Base-by-base conservation (phyloP, 129 eudicot species). In the Lactuca saligna region DNA sequence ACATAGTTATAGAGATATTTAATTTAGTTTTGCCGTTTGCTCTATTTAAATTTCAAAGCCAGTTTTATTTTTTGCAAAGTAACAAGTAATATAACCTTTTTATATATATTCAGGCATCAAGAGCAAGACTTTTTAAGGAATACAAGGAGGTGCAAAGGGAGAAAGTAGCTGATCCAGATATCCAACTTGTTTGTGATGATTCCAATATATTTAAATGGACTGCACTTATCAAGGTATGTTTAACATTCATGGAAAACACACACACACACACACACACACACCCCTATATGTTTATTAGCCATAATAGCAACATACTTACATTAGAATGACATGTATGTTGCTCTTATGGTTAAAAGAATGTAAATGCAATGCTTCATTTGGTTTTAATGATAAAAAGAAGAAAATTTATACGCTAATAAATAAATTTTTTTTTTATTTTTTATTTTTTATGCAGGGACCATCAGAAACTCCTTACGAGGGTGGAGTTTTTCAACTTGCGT, bases 41-140 rank as follows among this genome's bases (percentile, higher is more conserved):
- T 68, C 35, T 68, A 10, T 14, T 39, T 44, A 44, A 3, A 44
- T 44, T 44, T 44, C 10, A 44, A 10, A 44, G 50, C 6, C 50
- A 2, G 50, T 44, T 44, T 44, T 8, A 2, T 44, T 2, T 44
- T 25, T 25, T 25, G 29, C 7, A 39, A 2, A 39, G 6, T 3
- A 8, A 10, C 13, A 13, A 8, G 51, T 39, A 39, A 39, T 46
- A 0, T 35, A 38, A 12, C 6, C 6, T 5, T 17, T 57, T 44
- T 7, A 32, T 20, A 32, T 20, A 20, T 33, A 63, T 38, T 75
- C 79, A 92, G 98, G 92, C 98, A 75, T 93, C 98, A 77, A 83
- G 98, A 78, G 98, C 96, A 33, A 86, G 98, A 76, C 95, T 93
- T 42, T 93, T 93, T 67, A 93, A 93, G 80, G 98, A 89, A 74